Base-by-base conservation (phyloP, 2,329 filamentous ascomycete species). In the Hawksworthiomyces lignivorus region DNA sequence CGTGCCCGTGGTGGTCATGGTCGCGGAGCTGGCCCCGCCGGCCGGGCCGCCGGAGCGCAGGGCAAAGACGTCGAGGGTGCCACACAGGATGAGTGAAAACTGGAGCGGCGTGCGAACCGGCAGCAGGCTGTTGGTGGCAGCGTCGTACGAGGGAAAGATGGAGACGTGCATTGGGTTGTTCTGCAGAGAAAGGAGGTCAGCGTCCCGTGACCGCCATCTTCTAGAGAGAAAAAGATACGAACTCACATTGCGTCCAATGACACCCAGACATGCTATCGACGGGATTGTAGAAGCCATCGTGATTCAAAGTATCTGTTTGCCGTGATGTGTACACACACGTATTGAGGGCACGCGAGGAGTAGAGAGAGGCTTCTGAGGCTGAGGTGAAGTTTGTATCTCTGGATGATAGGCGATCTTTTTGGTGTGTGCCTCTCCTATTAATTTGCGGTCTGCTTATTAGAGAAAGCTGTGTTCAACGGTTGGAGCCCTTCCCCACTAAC, bases 121-220 rank as follows among this genome's bases (percentile, higher is more conserved):
- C 7, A 63, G 56, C 52, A 69, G 67, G 41, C 64, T 67, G 62
- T 71, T 67, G 51, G 70, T 72, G 39, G 71, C 51, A 36, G 73
- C 65, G 56, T 75, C 70, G 69, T 85, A 76, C 35, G 82, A 84
- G 39, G 87, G 84, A 64, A 96, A 95, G 59, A 94, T 79, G 47
- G 87, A 81, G 54, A 95, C 85, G 67, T 97, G 90, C 51, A 97
- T 82, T 45, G 90, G 92, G 59, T 96, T 95, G 68, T 97, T 94
- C 89, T 97, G 57, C 45, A 24, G 31, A 27, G n/a, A 9, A 37
- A 18, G 40, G 15, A 31, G 36, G 35, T 36, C 20, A 26, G 30
- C 17, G n/a, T n/a, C n/a, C n/a, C n/a, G n/a, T n/a, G n/a, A n/a
- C n/a, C n/a, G n/a, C n/a, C n/a, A n/a, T n/a, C n/a, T n/a, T n/a